Evolutionary conservation across 2,329 filamentous ascomycete species (phyloP).

Genomic region (Stagonosporopsis rhizophila): DNA sequence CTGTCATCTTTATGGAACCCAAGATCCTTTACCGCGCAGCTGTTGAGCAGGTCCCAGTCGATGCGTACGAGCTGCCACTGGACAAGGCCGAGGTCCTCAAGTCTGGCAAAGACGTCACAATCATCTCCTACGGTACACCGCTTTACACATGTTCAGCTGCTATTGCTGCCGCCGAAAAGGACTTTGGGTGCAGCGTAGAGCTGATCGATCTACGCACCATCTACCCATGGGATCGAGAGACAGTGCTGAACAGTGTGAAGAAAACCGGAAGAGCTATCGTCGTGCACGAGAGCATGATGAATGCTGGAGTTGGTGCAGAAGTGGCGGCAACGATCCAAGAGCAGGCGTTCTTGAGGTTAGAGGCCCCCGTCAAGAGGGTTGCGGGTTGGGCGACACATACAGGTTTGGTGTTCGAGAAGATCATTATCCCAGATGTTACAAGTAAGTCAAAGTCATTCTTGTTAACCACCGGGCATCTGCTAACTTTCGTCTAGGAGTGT

Average conservation of each 20-base stretch:
- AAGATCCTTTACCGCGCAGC: conserved; percentile 92
- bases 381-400: conserved; percentile 91
- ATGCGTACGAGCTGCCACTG: conserved; percentile 81
- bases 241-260: conserved; percentile 79
- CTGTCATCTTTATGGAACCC: conserved; percentile 91
- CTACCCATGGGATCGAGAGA: conserved; percentile 89
- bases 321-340: conserved; percentile 89
- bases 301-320: conserved; percentile 87
- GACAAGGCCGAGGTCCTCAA: conserved; percentile 87
- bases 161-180: conserved; percentile 76
- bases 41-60: conserved; percentile 86
- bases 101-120: conserved; percentile 78
- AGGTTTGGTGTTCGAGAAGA: conserved; percentile 75
- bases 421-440: conserved; percentile 80
- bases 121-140: conserved; percentile 89
- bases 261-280: conserved; percentile 88
- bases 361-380: conserved; percentile 84
- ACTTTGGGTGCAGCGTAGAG: conserved; percentile 78
- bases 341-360: conserved; percentile 80
- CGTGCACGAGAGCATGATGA: conserved; percentile 92
- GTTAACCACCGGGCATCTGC: not conserved
- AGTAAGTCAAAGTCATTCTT: conserved; percentile 65
- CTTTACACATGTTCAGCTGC: conserved; percentile 83
- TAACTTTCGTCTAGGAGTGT: conserved; percentile 47
- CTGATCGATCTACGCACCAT: conserved; percentile 87